phyloP scores from a whole-genome alignment of 2,329 filamentous ascomycete species.

The Venturia aucupariae region DNA sequence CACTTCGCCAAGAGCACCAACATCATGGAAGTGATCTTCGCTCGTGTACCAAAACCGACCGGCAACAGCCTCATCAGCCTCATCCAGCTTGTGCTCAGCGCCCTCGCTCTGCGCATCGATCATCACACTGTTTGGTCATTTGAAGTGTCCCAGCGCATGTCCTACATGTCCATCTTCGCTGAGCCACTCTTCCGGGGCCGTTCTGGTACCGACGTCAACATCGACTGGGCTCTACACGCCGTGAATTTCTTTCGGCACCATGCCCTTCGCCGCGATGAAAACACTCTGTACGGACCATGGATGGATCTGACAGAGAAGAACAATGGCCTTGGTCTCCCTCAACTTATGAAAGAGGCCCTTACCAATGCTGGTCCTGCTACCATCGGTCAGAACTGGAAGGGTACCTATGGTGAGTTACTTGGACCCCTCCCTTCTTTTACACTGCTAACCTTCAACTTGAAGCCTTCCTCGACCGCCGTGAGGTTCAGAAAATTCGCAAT shows the following conservation, averaged over 20 bases:
- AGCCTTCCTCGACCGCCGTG: slow-evolving; percentile 28
- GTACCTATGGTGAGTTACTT: slow-evolving; percentile 33
- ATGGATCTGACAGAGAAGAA: slow-evolving; percentile 21
- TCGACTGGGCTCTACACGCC: slow-evolving; percentile 38
- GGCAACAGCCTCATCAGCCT: slow-evolving; percentile 20
- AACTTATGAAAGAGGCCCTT: slow-evolving; percentile 33
- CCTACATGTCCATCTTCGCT: slow-evolving; percentile 29
- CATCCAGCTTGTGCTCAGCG: slow-evolving; percentile 22
- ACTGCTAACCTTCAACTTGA: slow-evolving; percentile 16
- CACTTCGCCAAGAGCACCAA: slow-evolving; percentile 13
- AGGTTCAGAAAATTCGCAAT: slow-evolving; percentile 23
- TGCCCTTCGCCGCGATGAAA: slow-evolving; percentile 31
- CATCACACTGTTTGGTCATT: slow-evolving; percentile 28
- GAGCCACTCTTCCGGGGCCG: slow-evolving; percentile 35
- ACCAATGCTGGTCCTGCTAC: slow-evolving; percentile 22
- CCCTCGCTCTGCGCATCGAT: slow-evolving; percentile 17
- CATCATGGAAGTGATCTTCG: slow-evolving; percentile 16
- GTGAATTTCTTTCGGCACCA: slow-evolving; percentile 47
- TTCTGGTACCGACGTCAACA: slow-evolving; percentile 32
- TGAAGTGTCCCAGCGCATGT: slow-evolving; percentile 35
- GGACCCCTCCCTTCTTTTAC: neutral
- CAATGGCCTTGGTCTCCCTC: slow-evolving; percentile 29
- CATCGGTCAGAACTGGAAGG: slow-evolving; percentile 38
- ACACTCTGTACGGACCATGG: slow-evolving; percentile 30
- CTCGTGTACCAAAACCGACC: neutral